phyloP scores from a whole-genome alignment of 345 rosid species.

The Raphanus sativus region DNA sequence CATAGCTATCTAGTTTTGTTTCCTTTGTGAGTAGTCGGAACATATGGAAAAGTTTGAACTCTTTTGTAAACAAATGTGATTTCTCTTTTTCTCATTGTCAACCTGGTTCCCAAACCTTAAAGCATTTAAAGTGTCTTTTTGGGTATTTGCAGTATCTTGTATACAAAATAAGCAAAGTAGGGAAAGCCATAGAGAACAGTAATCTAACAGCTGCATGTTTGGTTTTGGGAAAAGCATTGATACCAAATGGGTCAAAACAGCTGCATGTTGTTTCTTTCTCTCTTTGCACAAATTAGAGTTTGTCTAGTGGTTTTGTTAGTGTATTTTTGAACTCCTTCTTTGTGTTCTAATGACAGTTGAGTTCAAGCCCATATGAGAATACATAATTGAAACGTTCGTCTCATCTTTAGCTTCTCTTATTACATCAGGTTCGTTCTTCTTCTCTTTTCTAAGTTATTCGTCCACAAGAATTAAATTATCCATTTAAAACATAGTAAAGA shows the following conservation, averaged over 20 bases:
- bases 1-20: not conserved
- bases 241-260: slow-evolving; percentile 73
- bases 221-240: slow-evolving; percentile 71
- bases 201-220: slow-evolving; percentile 65
- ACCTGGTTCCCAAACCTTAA: slow-evolving; percentile 12
- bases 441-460: slow-evolving; percentile 1
- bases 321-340: slow-evolving; percentile 13
- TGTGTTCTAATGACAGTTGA: slow-evolving; percentile 50
- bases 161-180: slow-evolving; percentile 84
- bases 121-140: slow-evolving; percentile 26
- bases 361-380: slow-evolving; percentile 68
- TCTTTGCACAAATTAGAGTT: not conserved
- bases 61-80: not conserved
- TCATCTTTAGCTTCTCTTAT: slow-evolving; percentile 76
- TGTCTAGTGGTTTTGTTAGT: not conserved
- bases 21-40: not conserved
- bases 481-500: not conserved
- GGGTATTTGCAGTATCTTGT: slow-evolving; percentile 89
- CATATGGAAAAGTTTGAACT: not conserved
- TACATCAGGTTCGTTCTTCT: slow-evolving; percentile 65
- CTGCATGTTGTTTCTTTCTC: slow-evolving; percentile 22
- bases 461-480: slow-evolving; percentile 1
- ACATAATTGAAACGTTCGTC: slow-evolving; percentile 64
- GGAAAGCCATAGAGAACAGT: slow-evolving; percentile 82
- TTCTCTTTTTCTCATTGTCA: not conserved